These are phyloP conservation scores for Bolboschoenoplectus hybrid DNA, from an alignment of 202 grass and related monocot genomes.

Conservation along the genomic window DNA sequence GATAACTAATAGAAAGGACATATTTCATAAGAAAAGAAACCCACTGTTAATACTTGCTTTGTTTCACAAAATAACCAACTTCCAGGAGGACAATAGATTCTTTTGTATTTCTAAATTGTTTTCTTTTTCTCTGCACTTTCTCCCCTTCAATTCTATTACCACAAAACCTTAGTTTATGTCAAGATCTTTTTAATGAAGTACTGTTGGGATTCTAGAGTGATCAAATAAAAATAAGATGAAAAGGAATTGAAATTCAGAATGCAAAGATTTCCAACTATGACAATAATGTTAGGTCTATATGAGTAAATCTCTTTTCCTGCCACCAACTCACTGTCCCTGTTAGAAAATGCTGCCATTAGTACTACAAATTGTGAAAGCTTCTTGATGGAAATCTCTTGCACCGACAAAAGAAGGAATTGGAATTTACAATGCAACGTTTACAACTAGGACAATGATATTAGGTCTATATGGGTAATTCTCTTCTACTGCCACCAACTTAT, in stretches of 20 bases:
- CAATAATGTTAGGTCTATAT: neutral
- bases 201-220: neutral
- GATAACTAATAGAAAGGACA: neutral
- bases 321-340: neutral
- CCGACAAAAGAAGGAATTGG: neutral
- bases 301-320: neutral
- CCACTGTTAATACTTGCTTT: neutral
- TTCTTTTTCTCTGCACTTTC: neutral
- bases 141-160: neutral
- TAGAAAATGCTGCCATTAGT: slow-evolving; percentile 1
- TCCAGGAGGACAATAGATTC: neutral
- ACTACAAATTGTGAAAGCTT: neutral
- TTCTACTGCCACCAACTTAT: neutral
- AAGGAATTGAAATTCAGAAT: slow-evolving; percentile 2
- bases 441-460: neutral
- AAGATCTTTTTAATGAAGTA: neutral
- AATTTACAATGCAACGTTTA: neutral
- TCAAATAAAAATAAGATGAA: neutral
- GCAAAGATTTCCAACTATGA: neutral
- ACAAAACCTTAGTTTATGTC: neutral
- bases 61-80: neutral
- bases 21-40: neutral
- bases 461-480: neutral
- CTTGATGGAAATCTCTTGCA: no score
- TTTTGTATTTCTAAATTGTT: neutral